Base-by-base conservation (phyloP, 192 early-diverging fungal genomes). In the Coemansia sp. region DNA sequence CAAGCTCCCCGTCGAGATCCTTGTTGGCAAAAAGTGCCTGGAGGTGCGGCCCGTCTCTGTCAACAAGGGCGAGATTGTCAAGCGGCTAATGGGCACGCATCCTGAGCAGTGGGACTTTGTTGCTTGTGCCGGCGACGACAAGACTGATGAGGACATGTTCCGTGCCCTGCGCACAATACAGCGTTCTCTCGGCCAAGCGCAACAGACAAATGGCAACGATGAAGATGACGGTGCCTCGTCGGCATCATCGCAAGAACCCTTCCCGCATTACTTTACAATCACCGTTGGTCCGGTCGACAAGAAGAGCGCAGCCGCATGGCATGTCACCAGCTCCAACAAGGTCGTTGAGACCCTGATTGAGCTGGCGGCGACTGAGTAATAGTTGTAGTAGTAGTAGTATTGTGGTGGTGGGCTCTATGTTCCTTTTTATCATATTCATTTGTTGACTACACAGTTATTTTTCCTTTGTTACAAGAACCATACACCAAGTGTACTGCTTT, bases 141-240 rank as follows among this genome's bases (percentile, higher is more conserved):
- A 90, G 72, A 98, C 96, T 1, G 97, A 98, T 67, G 95, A 98
- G 70, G 96, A 97, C 70, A 98, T 99, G 94, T 98, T 98, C 70
- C 84, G 84, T 53, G 85, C 85, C 0, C 68, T 98, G 59, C 72
- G 72, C 30, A 53, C 55, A 6, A 62, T 70, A 37, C 64, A 63
- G 38, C 60, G 59, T 23, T 61, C 45, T 20, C 42, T 80, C 25
- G 55, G 34, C 29, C 40, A 68, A n/a, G n/a, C n/a, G 38, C 14
- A 59, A n/a, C 30, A 34, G n/a, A 23, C 36, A 17, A 53, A 29
- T 28, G 45, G 23, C 15, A 48, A 48, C 50, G 17, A 17, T 10
- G 34, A 36, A n/a, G n/a, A n/a, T n/a, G n/a, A n/a, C n/a, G 34
- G 1, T 36, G 34, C 34, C 34, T 36, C 34, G n/a, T n/a, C n/a